Evolutionary conservation across 106 monocot genomes (phyloP).

Genomic region (Cymbidium sinense): DNA sequence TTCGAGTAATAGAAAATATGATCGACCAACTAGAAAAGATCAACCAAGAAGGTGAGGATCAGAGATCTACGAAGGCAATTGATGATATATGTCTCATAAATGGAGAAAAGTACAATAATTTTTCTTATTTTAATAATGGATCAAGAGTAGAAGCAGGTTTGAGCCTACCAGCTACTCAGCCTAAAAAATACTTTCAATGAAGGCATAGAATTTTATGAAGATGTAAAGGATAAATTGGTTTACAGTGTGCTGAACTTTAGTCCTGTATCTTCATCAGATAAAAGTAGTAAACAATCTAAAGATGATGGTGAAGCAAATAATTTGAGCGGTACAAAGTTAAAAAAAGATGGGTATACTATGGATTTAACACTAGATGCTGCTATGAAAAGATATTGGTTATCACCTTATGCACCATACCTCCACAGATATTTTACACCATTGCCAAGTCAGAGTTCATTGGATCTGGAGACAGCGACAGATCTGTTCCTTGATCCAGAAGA

Average conservation of each 20-base stretch:
- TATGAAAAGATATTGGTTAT: constrained; percentile 34
- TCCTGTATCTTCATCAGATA: constrained; percentile 15
- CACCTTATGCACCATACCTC: constrained; percentile 40
- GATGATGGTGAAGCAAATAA: constrained; percentile 10
- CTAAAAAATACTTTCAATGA: constrained; percentile 10
- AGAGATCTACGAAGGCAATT: constrained; percentile 8
- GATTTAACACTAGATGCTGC: constrained; percentile 25
- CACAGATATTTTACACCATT: constrained; percentile 21
- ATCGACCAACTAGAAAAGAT: constrained; percentile 89
- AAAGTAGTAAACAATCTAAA: constrained; percentile 1
- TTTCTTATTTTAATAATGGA: constrained; percentile 3
- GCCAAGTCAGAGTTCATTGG: constrained; percentile 28
- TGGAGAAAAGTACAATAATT: constrained; percentile 12
- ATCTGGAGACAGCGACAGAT: constrained; percentile 57
- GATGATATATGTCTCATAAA: constrained; percentile 3
- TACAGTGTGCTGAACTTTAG: constrained; percentile 7
- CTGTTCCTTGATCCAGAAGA: constrained; percentile 78
- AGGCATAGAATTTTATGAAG: constrained; percentile 6
- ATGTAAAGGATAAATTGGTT: neutral
- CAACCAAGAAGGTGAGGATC: constrained; percentile 24
- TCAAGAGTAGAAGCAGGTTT: constrained; percentile 12
- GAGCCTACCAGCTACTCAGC: constrained; percentile 1
- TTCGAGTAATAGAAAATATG: constrained; percentile 95
- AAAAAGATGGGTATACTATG: constrained; percentile 10
- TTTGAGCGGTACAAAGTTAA: constrained; percentile 8